Conservation (phyloP, 345 rosid genomes). For the Populus simonii region DNA sequence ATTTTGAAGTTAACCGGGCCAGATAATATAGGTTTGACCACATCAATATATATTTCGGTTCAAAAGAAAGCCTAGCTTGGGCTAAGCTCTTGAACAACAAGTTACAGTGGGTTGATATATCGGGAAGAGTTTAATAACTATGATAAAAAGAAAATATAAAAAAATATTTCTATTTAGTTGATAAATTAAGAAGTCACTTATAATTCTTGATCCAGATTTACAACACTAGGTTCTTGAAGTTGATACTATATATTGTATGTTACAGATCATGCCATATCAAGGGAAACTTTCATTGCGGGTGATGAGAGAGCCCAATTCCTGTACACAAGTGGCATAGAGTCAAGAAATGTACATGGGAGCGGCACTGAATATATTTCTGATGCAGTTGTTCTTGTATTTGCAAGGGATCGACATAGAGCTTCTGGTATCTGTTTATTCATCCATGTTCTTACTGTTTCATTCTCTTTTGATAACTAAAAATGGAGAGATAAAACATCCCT, state of each 20-base stretch:
- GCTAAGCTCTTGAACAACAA: no score
- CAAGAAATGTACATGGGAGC: constrained; percentile 18
- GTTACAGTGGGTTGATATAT: no score
- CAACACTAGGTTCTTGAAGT: not conserved
- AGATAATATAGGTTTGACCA: no score
- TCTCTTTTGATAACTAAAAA: not conserved
- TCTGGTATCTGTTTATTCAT: constrained; percentile 38
- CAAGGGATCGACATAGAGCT: constrained; percentile 56
- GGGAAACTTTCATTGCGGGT: constrained; percentile 67
- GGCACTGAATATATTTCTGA: not conserved
- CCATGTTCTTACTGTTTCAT: not conserved
- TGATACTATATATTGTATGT: constrained; percentile 18
- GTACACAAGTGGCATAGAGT: constrained; percentile 37
- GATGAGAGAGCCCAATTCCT: constrained; percentile 46
- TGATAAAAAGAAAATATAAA: no score
- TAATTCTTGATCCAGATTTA: not conserved
- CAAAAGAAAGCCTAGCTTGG: no score
- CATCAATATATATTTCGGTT: no score
- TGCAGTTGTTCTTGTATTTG: constrained; percentile 66
- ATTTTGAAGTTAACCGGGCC: no score
- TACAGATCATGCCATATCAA: constrained; percentile 69
- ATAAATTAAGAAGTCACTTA: not conserved
- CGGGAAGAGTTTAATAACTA: no score
- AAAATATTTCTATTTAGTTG: not conserved
- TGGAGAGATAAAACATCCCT: no score